A percentile compares a stretch with the other conserved stretches of the same genome.
Conservation (phyloP, 1,139 yeast species). For the Geotrichum candidum region DNA sequence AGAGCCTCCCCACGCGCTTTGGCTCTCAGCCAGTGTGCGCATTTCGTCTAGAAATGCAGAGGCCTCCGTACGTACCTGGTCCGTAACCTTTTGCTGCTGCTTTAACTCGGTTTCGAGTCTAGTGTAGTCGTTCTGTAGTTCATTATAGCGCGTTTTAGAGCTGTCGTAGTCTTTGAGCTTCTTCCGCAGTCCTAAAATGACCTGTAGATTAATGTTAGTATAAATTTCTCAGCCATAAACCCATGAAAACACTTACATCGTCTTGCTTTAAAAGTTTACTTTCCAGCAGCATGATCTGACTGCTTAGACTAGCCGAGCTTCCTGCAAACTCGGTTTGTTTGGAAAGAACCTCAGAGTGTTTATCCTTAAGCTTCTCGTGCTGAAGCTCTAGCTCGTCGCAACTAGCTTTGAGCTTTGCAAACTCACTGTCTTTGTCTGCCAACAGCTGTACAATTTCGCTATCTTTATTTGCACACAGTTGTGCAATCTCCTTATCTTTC, state of each 20-base stretch:
- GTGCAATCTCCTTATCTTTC: conserved; percentile 8
- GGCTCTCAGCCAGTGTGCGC: conserved; percentile 35
- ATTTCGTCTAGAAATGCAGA: conserved; percentile 38
- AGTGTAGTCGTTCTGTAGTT: conserved; percentile 23
- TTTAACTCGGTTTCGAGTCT: conserved; percentile 28
- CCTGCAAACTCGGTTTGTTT: conserved; percentile 24
- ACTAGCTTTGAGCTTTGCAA: neutral
- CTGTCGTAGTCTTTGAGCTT: conserved; percentile 10
- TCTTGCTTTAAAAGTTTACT: conserved; percentile 20
- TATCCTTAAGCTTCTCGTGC: conserved; percentile 19
- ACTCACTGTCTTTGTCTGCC: neutral
- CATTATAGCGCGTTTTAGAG: conserved; percentile 21
- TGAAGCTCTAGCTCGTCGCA: conserved; percentile 11
- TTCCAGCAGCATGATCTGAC: conserved; percentile 21
- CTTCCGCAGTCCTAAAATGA: conserved; percentile 13
- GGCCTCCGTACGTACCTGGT: conserved; percentile 40
- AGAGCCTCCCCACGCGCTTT: conserved; percentile 22
- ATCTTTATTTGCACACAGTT: neutral
- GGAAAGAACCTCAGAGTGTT: conserved; percentile 19
- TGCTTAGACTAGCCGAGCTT: conserved; percentile 21
- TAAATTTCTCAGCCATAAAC: neutral
- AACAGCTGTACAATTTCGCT: conserved; percentile 5
- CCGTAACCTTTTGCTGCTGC: conserved; percentile 36
- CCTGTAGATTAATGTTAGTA: conserved; percentile 6
- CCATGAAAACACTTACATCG: conserved; percentile 15